Percentiles rank a stretch among this genome's conserved stretches.
Evolutionary conservation across 1,139 yeast species (phyloP).

Genomic region (Taphrina flavorubra): DNA sequence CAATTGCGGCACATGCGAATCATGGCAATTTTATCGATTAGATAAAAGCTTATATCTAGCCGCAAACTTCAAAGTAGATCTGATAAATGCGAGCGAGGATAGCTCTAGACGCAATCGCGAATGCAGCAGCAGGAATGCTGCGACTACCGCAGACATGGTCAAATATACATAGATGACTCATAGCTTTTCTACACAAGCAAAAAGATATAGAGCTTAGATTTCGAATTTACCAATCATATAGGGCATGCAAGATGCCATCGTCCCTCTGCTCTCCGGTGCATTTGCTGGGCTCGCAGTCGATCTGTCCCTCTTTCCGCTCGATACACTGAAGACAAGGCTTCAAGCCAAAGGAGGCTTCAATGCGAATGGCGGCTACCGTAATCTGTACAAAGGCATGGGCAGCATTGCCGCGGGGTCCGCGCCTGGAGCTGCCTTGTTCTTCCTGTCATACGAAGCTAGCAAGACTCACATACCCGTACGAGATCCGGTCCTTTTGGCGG

Average conservation of each 20-base stretch:
- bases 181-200: no score
- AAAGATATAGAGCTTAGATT: no score
- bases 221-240: no score
- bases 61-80: background rate
- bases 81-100: background rate
- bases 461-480: slow-evolving; percentile 12
- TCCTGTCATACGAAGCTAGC: slow-evolving; percentile 77
- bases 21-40: slow-evolving; percentile 1
- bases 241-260: slow-evolving; percentile 18
- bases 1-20: background rate
- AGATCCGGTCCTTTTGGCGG: slow-evolving; percentile 13
- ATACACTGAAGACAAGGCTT: slow-evolving; percentile 87
- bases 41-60: slow-evolving; percentile 5
- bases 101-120: no score
- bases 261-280: slow-evolving; percentile 61
- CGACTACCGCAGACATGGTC: no score
- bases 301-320: slow-evolving; percentile 92
- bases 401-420: slow-evolving; percentile 95
- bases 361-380: slow-evolving; percentile 87
- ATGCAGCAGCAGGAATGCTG: no score
- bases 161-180: no score
- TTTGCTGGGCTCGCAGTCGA: slow-evolving; percentile 97
- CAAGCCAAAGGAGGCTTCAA: slow-evolving; percentile 97
- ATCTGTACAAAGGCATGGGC: slow-evolving; percentile 89
- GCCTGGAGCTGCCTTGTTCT: slow-evolving; percentile 82